These are phyloP conservation scores for Rosa chinensis DNA, from an alignment of 306 rosid species.

Conservation along the genomic window DNA sequence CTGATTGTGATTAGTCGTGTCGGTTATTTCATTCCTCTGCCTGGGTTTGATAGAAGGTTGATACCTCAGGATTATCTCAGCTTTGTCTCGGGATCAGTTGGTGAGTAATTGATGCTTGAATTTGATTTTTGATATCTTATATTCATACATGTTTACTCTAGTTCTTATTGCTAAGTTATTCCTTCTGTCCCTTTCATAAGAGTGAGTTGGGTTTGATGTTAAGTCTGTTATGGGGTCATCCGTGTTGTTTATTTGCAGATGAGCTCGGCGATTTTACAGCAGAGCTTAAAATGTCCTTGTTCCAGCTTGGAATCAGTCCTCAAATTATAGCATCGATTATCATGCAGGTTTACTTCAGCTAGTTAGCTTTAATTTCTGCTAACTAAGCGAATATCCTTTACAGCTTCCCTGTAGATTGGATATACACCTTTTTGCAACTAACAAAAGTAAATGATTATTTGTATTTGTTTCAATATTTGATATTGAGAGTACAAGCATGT, in stretches of 20 bases:
- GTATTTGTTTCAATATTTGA: background rate
- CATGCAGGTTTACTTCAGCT: constrained; percentile 73
- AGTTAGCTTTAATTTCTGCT: constrained; percentile 5
- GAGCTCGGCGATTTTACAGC: constrained; percentile 85
- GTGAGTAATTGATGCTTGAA: constrained; percentile 55
- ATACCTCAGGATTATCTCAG: constrained; percentile 88
- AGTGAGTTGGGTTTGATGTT: too few relatives aligned
- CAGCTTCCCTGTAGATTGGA: background rate
- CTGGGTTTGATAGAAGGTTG: constrained; percentile 95
- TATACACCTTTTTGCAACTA: background rate
- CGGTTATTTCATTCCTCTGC: constrained; percentile 94
- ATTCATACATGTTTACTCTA: constrained; percentile 33
- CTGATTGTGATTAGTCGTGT: constrained; percentile 82
- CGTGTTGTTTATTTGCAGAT: constrained; percentile 67
- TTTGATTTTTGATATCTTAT: constrained; percentile 12
- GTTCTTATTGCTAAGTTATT: background rate
- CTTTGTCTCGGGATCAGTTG: constrained; percentile 88
- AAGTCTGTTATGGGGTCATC: constrained; percentile 18
- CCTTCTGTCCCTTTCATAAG: background rate
- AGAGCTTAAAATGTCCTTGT: constrained; percentile 90
- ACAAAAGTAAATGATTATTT: background rate
- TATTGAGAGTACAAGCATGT: background rate
- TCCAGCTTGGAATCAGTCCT: constrained; percentile 99
- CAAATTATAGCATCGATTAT: constrained; percentile 92
- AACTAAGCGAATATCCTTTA: constrained; percentile 5